Evolutionary conservation across 176 grass and related monocot genomes (phyloP).

Genomic region (Juncus effusus): DNA sequence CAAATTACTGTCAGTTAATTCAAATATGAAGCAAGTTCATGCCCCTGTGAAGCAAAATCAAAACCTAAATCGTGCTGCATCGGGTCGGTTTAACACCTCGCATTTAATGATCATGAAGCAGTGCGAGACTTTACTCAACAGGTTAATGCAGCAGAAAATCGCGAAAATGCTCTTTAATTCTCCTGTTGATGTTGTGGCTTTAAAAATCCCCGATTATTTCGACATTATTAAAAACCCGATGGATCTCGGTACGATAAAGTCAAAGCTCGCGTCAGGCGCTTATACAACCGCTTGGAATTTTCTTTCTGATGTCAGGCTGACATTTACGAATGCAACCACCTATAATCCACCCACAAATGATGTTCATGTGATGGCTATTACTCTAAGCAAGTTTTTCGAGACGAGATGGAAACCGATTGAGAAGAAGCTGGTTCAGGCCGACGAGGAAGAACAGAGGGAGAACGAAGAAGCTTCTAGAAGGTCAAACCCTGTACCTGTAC

Average conservation of each 20-base stretch:
- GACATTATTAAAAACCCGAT: slow-evolving; percentile 83
- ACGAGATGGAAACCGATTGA: slow-evolving; percentile 73
- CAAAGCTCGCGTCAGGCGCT: slow-evolving; percentile 49
- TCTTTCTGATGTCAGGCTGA: slow-evolving; percentile 83
- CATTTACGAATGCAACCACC: slow-evolving; percentile 73
- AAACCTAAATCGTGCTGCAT: slow-evolving; percentile 24
- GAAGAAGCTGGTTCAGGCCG: slow-evolving; percentile 51
- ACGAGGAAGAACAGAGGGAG: slow-evolving; percentile 14
- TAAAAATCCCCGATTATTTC: slow-evolving; percentile 90
- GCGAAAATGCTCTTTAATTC: slow-evolving; percentile 58
- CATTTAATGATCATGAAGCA: slow-evolving; percentile 49
- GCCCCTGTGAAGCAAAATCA: slow-evolving; percentile 6
- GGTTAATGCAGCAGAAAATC: slow-evolving; percentile 74
- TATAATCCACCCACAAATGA: slow-evolving; percentile 81
- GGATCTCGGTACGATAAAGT: slow-evolving; percentile 76
- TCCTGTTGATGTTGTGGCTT: slow-evolving; percentile 70
- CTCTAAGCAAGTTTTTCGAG: slow-evolving; percentile 79
- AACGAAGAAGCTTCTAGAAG: slow-evolving; percentile 9
- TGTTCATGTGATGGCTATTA: slow-evolving; percentile 75
- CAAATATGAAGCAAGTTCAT: slow-evolving; percentile 35
- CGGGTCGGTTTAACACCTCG: slow-evolving; percentile 25
- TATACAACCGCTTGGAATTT: slow-evolving; percentile 62
- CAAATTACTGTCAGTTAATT: slow-evolving; percentile 31
- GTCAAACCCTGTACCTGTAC: background rate
- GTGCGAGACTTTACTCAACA: slow-evolving; percentile 78